Base-by-base conservation (phyloP, 768 basidiomycete genomes). In the Suillus hirtellus region DNA sequence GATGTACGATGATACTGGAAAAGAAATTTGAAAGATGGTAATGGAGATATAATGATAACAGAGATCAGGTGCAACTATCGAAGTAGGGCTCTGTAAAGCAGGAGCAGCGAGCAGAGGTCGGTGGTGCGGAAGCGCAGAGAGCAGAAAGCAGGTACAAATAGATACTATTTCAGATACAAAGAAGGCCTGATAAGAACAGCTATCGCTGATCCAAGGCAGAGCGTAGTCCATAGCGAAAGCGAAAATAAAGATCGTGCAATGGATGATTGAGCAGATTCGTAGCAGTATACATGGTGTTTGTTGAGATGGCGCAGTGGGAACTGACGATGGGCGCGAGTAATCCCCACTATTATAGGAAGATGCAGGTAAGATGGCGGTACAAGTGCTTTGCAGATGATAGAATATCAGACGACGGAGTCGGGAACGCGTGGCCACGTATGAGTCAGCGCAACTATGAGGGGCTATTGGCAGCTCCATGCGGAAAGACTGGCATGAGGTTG, bases 401-500 rank as follows among this genome's bases (percentile, higher is more conserved):
- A 62, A 34, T 37, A 67, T 63, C 27, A 61, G 59, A 60, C 65
- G 59, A 34, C 53, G 65, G 56, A 19, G 52, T 53, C 52, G n/a
- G 11, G 17, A 53, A 53, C 24, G 40, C 27, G 11, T 58, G 40
- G 10, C 24, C 56, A 42, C 17, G 19, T 17, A 19, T 17, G 64
- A 68, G 58, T 49, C 55, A 40, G 44, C 24, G 55, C 56, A 46
- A 37, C 46, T 9, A 72, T 62, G 66, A 42, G 55, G 63, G 40
- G 68, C 63, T 24, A 60, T 38, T 37, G 66, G 64, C 46, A 66
- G 61, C 47, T 50, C 67, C 71, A 50, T 68, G 76, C 61, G 77
- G 77, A 67, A 81, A 76, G 61, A 87, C 81, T 44, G 87, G 87
- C 85, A 89, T 86, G 70, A 89, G 84, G 67, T 86, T 79, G 71